A percentile compares a stretch with the other conserved stretches of the same genome.
Conservation (phyloP, 129 eudicot species). For the Rutidosis leptorrhynchoides region DNA sequence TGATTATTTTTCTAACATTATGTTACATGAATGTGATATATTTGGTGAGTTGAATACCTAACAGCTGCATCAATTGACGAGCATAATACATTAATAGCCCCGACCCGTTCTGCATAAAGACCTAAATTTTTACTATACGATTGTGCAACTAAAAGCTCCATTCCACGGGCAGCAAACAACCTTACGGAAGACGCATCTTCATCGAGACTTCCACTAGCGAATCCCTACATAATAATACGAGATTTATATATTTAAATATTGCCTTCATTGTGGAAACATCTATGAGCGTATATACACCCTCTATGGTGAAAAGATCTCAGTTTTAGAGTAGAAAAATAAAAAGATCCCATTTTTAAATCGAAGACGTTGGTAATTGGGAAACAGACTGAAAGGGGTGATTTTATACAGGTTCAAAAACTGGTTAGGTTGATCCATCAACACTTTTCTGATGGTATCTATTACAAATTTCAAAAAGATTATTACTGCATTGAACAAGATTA, state of each 20-base stretch:
- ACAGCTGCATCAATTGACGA: conserved; percentile 87
- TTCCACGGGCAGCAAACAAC: conserved; percentile 89
- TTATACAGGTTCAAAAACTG: neutral
- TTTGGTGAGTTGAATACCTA: conserved; percentile 46
- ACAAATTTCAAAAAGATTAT: neutral
- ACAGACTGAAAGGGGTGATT: neutral
- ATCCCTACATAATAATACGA: conserved; percentile 53
- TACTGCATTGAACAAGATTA: neutral
- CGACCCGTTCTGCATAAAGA: conserved; percentile 92
- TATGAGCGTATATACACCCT: neutral
- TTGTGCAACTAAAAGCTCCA: conserved; percentile 95
- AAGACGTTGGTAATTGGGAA: neutral
- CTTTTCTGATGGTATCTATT: neutral
- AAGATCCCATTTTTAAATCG: neutral
- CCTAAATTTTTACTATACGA: conserved; percentile 95
- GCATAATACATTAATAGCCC: conserved; percentile 93
- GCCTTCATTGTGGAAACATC: neutral
- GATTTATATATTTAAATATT: neutral
- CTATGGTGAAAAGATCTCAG: neutral
- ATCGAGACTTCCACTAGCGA: conserved; percentile 99
- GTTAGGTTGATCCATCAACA: neutral
- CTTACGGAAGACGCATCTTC: conserved; percentile 96
- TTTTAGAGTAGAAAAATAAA: too few species aligned
- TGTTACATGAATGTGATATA: conserved; percentile 1
- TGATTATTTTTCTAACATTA: neutral